These are phyloP conservation scores for Ceratocystis albifundus DNA, from an alignment of 2,329 filamentous ascomycete genomes.

Conservation along the genomic window DNA sequence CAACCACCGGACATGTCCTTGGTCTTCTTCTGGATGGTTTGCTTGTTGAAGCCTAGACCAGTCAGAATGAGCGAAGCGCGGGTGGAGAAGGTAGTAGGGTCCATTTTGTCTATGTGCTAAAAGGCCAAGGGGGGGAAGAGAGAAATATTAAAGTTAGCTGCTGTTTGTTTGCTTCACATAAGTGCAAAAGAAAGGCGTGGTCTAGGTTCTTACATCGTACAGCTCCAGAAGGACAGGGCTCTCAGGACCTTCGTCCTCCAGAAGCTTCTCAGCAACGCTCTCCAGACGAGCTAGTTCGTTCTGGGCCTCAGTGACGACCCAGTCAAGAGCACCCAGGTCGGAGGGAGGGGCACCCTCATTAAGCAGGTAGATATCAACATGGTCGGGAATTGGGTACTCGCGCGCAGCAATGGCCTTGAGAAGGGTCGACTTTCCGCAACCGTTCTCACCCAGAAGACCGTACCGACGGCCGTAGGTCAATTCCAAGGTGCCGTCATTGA, in stretches of 20 bases:
- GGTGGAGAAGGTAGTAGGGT: conserved; percentile 91
- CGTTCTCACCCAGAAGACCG: conserved; percentile 94
- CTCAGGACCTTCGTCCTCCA: conserved; percentile 88
- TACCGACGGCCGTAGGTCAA: conserved; percentile 87
- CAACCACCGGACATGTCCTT: conserved; percentile 99
- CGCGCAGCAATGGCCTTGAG: conserved; percentile 87
- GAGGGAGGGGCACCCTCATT: conserved; percentile 91
- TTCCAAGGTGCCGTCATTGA: conserved; percentile 88
- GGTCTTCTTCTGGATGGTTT: conserved; percentile 96
- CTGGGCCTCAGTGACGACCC: conserved; percentile 92
- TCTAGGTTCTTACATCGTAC: conserved; percentile 62
- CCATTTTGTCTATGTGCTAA: conserved; percentile 96
- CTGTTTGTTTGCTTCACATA: conserved; percentile 15
- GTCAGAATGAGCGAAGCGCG: conserved; percentile 94
- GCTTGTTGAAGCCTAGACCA: conserved; percentile 98
- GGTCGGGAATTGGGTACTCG: conserved; percentile 91
- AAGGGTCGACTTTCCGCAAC: conserved; percentile 96
- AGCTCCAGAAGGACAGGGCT: conserved; percentile 82
- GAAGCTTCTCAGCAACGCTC: conserved; percentile 72
- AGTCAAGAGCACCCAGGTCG: conserved; percentile 84
- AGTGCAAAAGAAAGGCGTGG: not conserved
- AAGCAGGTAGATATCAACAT: conserved; percentile 94
- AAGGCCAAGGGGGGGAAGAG: conserved; percentile 21
- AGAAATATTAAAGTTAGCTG: conserved; percentile 25
- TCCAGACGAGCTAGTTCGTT: conserved; percentile 85